Evolutionary conservation across 768 basidiomycete genomes (phyloP), one percentile per base, ranked within the genome.

Genomic region (Boletus tomentosulus): DNA sequence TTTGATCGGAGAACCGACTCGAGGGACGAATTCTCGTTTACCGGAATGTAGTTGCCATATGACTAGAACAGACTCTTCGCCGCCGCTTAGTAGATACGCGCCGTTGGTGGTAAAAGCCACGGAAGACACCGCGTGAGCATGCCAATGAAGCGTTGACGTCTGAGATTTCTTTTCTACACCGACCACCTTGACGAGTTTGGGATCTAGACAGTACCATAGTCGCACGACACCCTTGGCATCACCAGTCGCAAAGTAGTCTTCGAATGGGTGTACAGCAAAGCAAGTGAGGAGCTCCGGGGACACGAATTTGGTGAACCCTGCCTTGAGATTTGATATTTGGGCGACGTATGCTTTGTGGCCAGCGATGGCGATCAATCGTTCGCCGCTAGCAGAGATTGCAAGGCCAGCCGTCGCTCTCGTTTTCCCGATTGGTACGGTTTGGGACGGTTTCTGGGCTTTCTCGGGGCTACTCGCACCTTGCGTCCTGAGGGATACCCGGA

Each of bases 191-290:
- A 71, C 65, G 25, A 78, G 65, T 24, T 76, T 76, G 62, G 87
- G 81, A 57, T 86, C 82, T 16, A 96, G 77, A 70, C 92, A 96
- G 68, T 97, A 94, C 94, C 96, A 98, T 8, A 98, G 68, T 33
- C 91, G 80, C 45, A 99, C 87, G 58, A 81, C 77, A 51, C 97
- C 97, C 57, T 84, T 84, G 22, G 75, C 77, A 63, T 98, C 95
- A 25, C 97, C 97, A 0, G 96, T 97, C 3, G 93, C 97, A 68
- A 98, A 97, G 71, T 89, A 95, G 52, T 95, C 91, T 57, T 97
- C 87, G 48, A 75, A 78, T 2, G 96, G 96, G 67, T 96, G 92
- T 66, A 90, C 89, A 6, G 89, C 83, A 41, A 97, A 76, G 66
- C 89, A 92, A 2, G 89, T 93, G 54, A 98, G 74, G 27, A 71